phyloP scores from a whole-genome alignment of 2,329 filamentous ascomycete genomes.

The Coniochaeta sp. region DNA sequence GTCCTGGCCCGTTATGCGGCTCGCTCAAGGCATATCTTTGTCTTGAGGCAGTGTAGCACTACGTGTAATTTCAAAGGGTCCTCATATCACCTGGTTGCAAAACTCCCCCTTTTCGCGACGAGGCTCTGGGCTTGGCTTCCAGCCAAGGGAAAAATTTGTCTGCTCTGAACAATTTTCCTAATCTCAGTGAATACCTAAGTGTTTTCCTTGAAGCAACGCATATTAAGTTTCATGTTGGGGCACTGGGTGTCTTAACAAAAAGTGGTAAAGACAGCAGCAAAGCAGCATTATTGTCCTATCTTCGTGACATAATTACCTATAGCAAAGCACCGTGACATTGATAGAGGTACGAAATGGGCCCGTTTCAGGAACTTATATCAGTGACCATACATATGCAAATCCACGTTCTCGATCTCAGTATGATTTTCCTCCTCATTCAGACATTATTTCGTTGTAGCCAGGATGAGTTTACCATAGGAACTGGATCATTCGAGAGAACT shows the following conservation, averaged over 20 bases:
- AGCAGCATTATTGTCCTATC: no score
- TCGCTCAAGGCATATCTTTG: background rate
- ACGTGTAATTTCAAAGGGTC: background rate
- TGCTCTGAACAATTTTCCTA: background rate
- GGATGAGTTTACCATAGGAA: background rate
- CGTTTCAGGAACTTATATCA: no score
- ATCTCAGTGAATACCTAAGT: background rate
- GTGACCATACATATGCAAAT: no score
- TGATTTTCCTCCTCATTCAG: background rate
- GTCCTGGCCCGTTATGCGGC: background rate
- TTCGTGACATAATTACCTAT: no score
- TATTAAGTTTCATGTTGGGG: no score
- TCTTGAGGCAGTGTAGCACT: background rate
- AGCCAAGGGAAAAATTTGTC: background rate
- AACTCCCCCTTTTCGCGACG: background rate
- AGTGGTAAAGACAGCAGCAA: no score
- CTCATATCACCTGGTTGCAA: background rate
- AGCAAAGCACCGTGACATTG: no score
- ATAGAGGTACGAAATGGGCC: no score
- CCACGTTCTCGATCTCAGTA: background rate
- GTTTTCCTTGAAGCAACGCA: no score
- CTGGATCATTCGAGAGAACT: background rate
- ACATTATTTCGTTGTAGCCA: background rate
- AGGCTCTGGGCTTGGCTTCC: background rate
- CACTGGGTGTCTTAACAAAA: no score